Percentiles rank a stretch among this genome's conserved stretches.
These are phyloP conservation scores for Dactylellina parvicollis DNA, from an alignment of 2,329 filamentous ascomycete genomes.

Conservation along the genomic window DNA sequence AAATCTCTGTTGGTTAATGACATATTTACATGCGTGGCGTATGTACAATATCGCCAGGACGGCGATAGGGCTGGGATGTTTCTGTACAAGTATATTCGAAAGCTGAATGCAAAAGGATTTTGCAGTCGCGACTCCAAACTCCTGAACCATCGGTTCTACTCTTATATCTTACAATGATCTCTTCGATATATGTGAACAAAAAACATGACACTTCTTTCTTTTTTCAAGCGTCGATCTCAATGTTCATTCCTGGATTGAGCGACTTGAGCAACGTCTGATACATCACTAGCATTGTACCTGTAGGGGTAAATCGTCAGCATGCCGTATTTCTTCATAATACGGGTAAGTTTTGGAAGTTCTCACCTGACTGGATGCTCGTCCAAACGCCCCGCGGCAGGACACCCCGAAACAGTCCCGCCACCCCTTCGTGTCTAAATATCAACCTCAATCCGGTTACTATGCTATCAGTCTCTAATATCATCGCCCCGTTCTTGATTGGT, in stretches of 20 bases:
- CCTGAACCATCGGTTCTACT: not conserved
- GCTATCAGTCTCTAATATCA: constrained; percentile 86
- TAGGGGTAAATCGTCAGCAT: not conserved
- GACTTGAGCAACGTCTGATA: constrained; percentile 57
- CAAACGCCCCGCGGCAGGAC: constrained; percentile 92
- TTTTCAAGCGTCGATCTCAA: constrained; percentile 31
- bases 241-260: constrained; percentile 40
- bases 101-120: not conserved
- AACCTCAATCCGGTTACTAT: constrained; percentile 83
- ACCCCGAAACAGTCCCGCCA: constrained; percentile 91
- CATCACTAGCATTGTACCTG: constrained; percentile 58
- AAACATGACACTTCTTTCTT: not conserved
- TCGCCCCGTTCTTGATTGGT: constrained; percentile 78
- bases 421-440: constrained; percentile 88
- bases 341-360: constrained; percentile 2
- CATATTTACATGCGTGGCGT: constrained; percentile 2
- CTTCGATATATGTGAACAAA: not conserved
- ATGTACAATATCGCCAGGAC: constrained; percentile 2
- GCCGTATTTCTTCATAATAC: not conserved
- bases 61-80: constrained; percentile 6
- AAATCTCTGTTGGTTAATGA: not conserved
- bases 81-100: not conserved
- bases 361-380: constrained; percentile 86
- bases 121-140: constrained; percentile 1
- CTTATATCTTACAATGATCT: constrained; percentile 1